These are phyloP conservation scores for Mycosphaerella arachidis DNA, from an alignment of 2,329 filamentous ascomycete genomes.

Conservation along the genomic window DNA sequence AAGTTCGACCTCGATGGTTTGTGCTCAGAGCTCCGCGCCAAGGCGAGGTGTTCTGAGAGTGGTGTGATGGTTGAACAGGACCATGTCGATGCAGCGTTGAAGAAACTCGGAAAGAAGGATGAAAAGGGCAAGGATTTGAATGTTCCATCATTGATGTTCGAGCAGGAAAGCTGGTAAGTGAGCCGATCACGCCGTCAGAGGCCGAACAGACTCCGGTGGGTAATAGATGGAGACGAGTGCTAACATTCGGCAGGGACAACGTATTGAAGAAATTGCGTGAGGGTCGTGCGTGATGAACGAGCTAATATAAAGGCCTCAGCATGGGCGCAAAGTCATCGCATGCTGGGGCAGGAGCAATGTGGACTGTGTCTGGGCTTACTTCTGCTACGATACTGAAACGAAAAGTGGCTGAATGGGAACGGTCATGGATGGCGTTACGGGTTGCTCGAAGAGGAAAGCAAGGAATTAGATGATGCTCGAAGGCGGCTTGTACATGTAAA, in stretches of 20 bases:
- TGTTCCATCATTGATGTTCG: conserved; percentile 8
- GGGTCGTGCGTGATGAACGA: neutral
- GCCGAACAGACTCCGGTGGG: neutral
- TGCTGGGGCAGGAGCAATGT: neutral
- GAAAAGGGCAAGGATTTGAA: conserved; percentile 1
- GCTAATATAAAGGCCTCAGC: neutral
- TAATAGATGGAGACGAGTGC: neutral
- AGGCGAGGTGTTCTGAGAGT: conserved; percentile 88
- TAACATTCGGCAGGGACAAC: conserved; percentile 4
- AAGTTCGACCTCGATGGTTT: conserved; percentile 92
- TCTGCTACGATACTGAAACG: neutral
- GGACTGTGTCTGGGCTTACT: neutral
- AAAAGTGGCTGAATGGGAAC: neutral
- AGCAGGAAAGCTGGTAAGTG: conserved; percentile 10
- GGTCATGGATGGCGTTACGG: neutral
- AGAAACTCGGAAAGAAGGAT: conserved; percentile 34
- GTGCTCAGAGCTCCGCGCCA: conserved; percentile 88
- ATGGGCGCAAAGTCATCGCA: conserved; percentile 4
- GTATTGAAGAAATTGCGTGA: conserved; percentile 8
- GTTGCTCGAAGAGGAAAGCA: neutral
- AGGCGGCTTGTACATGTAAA: neutral
- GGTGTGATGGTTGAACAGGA: conserved; percentile 85
- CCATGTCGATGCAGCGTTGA: conserved; percentile 68
- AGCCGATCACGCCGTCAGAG: neutral
- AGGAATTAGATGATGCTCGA: neutral